Base-by-base conservation (phyloP, 257 asterid genomes). In the Ballota nigra region DNA sequence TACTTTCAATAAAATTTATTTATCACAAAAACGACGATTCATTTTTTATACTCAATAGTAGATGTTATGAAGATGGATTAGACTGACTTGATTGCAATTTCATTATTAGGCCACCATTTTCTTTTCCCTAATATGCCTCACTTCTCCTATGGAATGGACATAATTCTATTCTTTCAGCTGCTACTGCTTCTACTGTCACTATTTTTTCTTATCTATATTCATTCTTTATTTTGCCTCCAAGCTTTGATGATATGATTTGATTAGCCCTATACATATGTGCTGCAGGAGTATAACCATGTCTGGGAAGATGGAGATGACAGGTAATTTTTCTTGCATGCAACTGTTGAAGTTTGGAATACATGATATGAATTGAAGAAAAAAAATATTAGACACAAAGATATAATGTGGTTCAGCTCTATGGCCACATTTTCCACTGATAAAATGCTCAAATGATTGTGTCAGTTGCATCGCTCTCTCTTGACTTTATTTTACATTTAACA, bases 261-360 rank as follows among this genome's bases (percentile, higher is more conserved):
- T 63, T 55, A 31, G 18, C 68, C 38, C 64, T 56, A 57, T 73
- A 71, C 63, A 34, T 24, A 65, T 74, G 68, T 76, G 69, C 34
- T 52, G 65, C 88, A 93, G 97, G 97, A 89, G 67, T 84, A 82
- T 69, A 85, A 85, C 84, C 96, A 87, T 87, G 84, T 87, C 10
- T 89, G 96, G 98, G 96, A 87, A 85, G 98, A 91, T 34, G 95
- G 97, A 12, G 96, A 85, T 77, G 89, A 78, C 84, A 89, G 96
- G 98, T 91, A 81, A 72, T 20, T 19, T 78, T 62, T 75, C 55
- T 26, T 73, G 18, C 64, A 8, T 62, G 43, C 71, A 41, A 65
- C 31, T 71, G 23, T 63, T 36, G 51, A 19, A 62, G 23, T 34
- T 20, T 5, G 11, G 24, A 38, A 36, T 63, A 24, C 68, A 34